Conservation (phyloP, 768 basidiomycete genomes). For the Lepiota brunneoincarnata region DNA sequence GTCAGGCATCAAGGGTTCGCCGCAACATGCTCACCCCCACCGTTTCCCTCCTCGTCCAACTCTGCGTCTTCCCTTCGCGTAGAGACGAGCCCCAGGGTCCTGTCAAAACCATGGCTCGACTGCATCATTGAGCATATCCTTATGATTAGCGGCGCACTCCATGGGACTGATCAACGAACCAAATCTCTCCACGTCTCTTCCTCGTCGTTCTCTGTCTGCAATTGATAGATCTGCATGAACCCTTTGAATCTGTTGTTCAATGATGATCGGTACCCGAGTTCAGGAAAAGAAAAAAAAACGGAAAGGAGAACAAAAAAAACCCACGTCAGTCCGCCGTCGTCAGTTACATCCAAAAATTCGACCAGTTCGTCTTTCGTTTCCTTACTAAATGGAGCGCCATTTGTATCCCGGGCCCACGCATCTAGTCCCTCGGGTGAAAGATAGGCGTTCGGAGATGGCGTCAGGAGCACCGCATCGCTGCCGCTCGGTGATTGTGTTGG, state of each 20-base stretch:
- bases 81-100: slow-evolving; percentile 54
- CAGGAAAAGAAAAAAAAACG: neutral
- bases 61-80: slow-evolving; percentile 54
- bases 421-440: slow-evolving; percentile 63
- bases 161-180: slow-evolving; percentile 35
- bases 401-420: slow-evolving; percentile 76
- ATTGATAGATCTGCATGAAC: slow-evolving; percentile 78
- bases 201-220: slow-evolving; percentile 84
- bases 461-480: slow-evolving; percentile 28
- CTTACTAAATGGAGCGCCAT: slow-evolving; percentile 74
- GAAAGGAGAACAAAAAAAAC: slow-evolving; percentile 21
- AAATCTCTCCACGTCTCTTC: slow-evolving; percentile 84
- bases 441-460: slow-evolving; percentile 54
- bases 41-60: slow-evolving; percentile 11
- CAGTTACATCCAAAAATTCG: slow-evolving; percentile 74
- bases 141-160: neutral
- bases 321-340: slow-evolving; percentile 71
- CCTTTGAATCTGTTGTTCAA: slow-evolving; percentile 59
- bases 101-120: slow-evolving; percentile 78
- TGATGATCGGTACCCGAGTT: slow-evolving; percentile 4
- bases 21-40: slow-evolving; percentile 3
- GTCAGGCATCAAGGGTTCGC: slow-evolving; percentile 10
- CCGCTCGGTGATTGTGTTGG: slow-evolving; percentile 7
- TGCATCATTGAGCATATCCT: slow-evolving; percentile 21
- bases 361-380: slow-evolving; percentile 77